Evolutionary conservation across 2,329 filamentous ascomycete species (phyloP).

Genomic region (Cladosporium sp.): DNA sequence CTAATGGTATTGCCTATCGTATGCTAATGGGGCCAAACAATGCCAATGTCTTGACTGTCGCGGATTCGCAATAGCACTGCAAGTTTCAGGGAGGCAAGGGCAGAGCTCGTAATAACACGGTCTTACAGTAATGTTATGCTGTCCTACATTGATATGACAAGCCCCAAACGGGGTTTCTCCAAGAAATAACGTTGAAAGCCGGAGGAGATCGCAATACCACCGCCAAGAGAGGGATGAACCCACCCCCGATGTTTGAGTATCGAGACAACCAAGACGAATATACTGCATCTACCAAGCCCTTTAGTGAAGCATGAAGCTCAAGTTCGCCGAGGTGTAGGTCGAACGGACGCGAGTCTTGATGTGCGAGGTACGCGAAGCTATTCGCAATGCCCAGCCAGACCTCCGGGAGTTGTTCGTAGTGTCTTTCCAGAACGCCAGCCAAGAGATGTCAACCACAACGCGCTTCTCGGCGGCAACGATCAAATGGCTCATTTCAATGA

Average conservation of each 20-base stretch:
- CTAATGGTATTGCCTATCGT: not conserved
- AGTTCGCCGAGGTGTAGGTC: not conserved
- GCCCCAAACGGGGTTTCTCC: not conserved
- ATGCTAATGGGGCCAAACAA: not conserved
- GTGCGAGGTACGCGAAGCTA: not conserved
- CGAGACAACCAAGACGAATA: constrained; percentile 10
- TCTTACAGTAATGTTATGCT: constrained; percentile 5
- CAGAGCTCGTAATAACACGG: not conserved
- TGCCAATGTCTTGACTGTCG: constrained; percentile 8
- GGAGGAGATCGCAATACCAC: constrained; percentile 7
- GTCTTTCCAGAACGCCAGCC: not conserved
- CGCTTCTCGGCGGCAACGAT: not conserved
- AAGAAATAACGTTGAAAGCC: not conserved
- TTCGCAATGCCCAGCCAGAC: constrained; percentile 8
- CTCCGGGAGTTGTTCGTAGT: not conserved
- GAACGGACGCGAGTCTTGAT: constrained; percentile 1
- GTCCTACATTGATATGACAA: not conserved
- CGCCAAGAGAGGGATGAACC: constrained; percentile 9
- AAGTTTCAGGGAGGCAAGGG: not conserved
- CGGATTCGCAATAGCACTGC: not conserved
- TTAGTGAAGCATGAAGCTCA: constrained; percentile 2
- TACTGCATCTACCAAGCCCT: constrained; percentile 1
- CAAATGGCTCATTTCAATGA: not conserved
- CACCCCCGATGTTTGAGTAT: not conserved
- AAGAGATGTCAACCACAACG: not conserved